Base-by-base conservation (phyloP, 495 filamentous ascomycete genomes). In the Hypomontagnella monticulosa region DNA sequence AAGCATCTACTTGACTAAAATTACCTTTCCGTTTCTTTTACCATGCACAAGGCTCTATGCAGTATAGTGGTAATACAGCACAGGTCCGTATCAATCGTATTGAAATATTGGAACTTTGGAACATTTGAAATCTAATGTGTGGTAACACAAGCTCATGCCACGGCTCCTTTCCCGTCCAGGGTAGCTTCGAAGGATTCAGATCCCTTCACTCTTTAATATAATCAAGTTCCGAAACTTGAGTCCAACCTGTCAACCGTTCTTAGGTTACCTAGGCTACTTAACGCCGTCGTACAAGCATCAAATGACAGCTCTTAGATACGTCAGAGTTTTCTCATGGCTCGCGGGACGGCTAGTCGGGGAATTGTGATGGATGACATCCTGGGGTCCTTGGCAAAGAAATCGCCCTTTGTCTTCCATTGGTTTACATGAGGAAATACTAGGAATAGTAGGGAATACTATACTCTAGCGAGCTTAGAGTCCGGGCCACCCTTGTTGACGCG, bases 211-310 rank as follows among this genome's bases (percentile, higher is more conserved):
- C 23, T 32, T 69, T 62, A 68, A 59, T 68, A 63, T 63, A 42
- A 34, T 51, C 9, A 51, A 15, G 14, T 52, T 38, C 42, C 38
- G 12, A 50, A 55, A 3, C 42, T 57, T 3, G 23, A 27, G 19
- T 38, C n/a, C 6, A 43, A 8, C 6, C 40, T 14, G 12, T 43
- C 12, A 53, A 40, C 49, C 16, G 38, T 52, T 33, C n/a, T n/a
- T 23, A 23, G 4, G 4, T 32, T n/a, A n/a, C 2, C 23, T 27
- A 27, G 23, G 23, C 6, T 6, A 6, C 8, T 57, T 67, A 86
- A 91, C 70, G 72, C 75, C 12, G 84, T 93, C 42, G 81, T 58
- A 80, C 77, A 43, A 86, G 87, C 59, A 90, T 93, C 63, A 80
- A 82, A 57, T 37, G 14, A 52, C 18, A 23, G 43, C 47, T 54